Base-by-base conservation (phyloP, 768 basidiomycete species). In the Serendipita sp. region DNA sequence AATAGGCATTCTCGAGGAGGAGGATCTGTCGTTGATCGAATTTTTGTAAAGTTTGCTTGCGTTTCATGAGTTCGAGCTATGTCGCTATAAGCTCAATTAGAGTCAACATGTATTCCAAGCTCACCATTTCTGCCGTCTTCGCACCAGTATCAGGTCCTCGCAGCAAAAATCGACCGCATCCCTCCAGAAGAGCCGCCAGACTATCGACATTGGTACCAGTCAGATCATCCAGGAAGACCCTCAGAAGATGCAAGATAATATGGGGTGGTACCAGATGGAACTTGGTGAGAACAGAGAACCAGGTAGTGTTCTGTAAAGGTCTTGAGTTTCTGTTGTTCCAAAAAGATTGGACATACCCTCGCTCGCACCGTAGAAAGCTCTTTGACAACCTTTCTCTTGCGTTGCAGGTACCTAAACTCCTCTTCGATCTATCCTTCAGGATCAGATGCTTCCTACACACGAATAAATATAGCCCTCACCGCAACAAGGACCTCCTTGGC, bases 151-250 rank as follows among this genome's bases (percentile, higher is more conserved):
- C 88, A 66, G 97, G 92, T 67, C 83, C 87, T 65, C 93, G 80
- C 38, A 98, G 76, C 41, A 99, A 74, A 73, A 91, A 99, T 28
- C 96, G 80, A 2, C 96, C 96, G 71, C 96, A 98, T 0, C 88
- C 89, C 73, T 99, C 96, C 64, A 99, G 76, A 10, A 98, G 76
- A 65, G 93, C 80, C 13, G 95, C 89, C 16, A 96, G 80, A 70
- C 92, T 97, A 72, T 98, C 96, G 41, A 99, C 81, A 70, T 98
- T 99, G 18, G 85, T 84, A 1, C 89, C 90, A 1, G 86, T 86
- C 70, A 99, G 92, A 72, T 97, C 95, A 72, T 97, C 95, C 70
- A 98, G 77, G 74, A 91, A 95, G 62, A 95, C 92, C 82, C 98
- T 98, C 78, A 95, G 89, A 70, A 92, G 88, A 73, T 98, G 94